Evolutionary conservation across 2,329 filamentous ascomycete species (phyloP), one percentile per base, ranked within the genome.

Genomic region (Xylariales sp.): DNA sequence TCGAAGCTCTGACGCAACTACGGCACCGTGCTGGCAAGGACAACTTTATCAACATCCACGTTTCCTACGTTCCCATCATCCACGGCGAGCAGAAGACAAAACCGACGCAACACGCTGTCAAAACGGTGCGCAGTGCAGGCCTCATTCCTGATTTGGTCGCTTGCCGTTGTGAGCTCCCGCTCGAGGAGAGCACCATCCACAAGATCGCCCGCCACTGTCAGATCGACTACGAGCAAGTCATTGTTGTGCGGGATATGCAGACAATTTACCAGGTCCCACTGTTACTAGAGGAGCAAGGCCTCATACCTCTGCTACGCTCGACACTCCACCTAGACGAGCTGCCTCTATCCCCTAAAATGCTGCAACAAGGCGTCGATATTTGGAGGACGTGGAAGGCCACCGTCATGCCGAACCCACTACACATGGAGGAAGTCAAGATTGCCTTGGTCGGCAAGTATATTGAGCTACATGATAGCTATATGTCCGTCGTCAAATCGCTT

Each of bases 181-280:
- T 97, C 5, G 83, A 88, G 35, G 71, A 80, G 27, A 68, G 70
- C 7, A 91, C 88, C 1, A 82, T 91, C 37, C 75, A 84, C 48
- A 97, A 98, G 70, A 88, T 98, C 48, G 89, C 91, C 46, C 79
- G 80, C 56, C 88, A 84, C 66, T 97, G 91, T 63, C 88, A 95
- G 59, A 84, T 96, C 35, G 87, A 94, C 40, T 68, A 77, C 9
- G 77, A 89, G 51, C 88, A 96, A 59, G 88, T 97, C 31, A 72
- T 97, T 48, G 86, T 80, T n/a, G 90, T 98, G 9, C 84, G 85
- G 52, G 85, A 97, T 61, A 88, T 97, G 65, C 74, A 83, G 15
- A 89, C 89, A 10, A 94, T 87, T 39, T 98, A 98, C 66, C 90
- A 95, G 51, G 91, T 97, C 3, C 93, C 93, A 1, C 73, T 96